These are phyloP conservation scores for Herpotrichia juniperi DNA, from an alignment of 2,329 filamentous ascomycete species.

Conservation along the genomic window DNA sequence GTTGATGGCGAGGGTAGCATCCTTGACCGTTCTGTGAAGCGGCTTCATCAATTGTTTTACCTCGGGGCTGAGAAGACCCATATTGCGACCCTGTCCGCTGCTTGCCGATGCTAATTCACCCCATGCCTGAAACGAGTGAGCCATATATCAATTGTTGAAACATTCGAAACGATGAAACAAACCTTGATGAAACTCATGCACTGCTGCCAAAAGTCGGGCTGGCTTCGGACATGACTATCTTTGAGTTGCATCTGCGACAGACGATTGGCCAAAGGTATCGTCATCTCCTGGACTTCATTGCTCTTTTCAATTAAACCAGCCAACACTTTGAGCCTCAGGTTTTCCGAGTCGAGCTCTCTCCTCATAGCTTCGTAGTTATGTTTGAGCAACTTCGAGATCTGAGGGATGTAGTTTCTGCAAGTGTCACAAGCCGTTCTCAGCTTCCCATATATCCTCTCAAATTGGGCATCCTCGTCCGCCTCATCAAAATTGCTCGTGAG, in stretches of 20 bases:
- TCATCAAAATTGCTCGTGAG: constrained; percentile 66
- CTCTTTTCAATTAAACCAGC: constrained; percentile 74
- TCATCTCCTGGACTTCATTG: constrained; percentile 72
- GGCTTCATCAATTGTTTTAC: constrained; percentile 77
- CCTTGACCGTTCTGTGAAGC: constrained; percentile 81
- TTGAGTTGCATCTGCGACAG: constrained; percentile 83
- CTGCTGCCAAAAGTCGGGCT: constrained; percentile 68
- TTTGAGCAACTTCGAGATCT: constrained; percentile 35
- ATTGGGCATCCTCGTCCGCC: constrained; percentile 77
- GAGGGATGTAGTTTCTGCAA: constrained; percentile 73
- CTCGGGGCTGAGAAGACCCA: constrained; percentile 64
- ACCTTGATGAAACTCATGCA: constrained; percentile 75
- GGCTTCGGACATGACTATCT: constrained; percentile 75
- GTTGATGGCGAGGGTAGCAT: constrained; percentile 76
- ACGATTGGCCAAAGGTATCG: constrained; percentile 73
- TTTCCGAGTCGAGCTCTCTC: constrained; percentile 40
- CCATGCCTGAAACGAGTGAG: constrained; percentile 62
- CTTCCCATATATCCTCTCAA: constrained; percentile 81
- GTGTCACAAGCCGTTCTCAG: constrained; percentile 76
- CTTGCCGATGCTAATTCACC: constrained; percentile 62
- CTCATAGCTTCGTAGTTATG: constrained; percentile 35
- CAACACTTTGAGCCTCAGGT: constrained; percentile 41
- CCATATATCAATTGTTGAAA: constrained; percentile 28
- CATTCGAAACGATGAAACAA: constrained; percentile 27
- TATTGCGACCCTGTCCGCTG: constrained; percentile 42